A percentile compares a stretch with the other conserved stretches of the same genome.
Conservation (phyloP, 2,329 filamentous ascomycete genomes). For the Fusarium chaquense region DNA sequence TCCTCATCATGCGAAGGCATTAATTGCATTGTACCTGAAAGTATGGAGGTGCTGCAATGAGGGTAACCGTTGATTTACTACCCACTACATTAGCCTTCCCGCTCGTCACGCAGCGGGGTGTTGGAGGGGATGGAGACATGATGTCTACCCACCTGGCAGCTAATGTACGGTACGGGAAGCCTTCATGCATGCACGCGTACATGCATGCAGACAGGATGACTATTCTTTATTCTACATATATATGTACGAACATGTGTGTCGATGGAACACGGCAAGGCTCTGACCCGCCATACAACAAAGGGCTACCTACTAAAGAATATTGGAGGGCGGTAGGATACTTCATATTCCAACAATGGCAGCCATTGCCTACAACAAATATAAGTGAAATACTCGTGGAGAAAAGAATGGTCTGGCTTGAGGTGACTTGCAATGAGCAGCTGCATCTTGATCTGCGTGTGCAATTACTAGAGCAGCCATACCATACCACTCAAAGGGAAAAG, state of each 20-base stretch:
- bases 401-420: background rate
- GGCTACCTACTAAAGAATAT: slow-evolving; percentile 32
- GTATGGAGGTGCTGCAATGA: slow-evolving; percentile 31
- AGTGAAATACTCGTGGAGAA: background rate
- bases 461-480: slow-evolving; percentile 16
- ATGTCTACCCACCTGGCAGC: slow-evolving; percentile 46
- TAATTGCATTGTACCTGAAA: slow-evolving; percentile 4
- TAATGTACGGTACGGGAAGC: slow-evolving; percentile 46
- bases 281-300: slow-evolving; percentile 12
- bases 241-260: slow-evolving; percentile 46
- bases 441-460: slow-evolving; percentile 32
- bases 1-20: background rate
- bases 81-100: slow-evolving; percentile 51
- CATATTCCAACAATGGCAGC: slow-evolving; percentile 28
- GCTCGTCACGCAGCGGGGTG: slow-evolving; percentile 47
- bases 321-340: slow-evolving; percentile 9
- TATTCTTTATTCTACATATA: slow-evolving; percentile 25
- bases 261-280: slow-evolving; percentile 32
- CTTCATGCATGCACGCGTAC: slow-evolving; percentile 39
- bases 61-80: slow-evolving; percentile 41
- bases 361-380: slow-evolving; percentile 5
- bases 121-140: slow-evolving; percentile 38
- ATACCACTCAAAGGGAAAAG: slow-evolving; percentile 16
- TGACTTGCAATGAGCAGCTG: slow-evolving; percentile 7
- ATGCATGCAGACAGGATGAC: slow-evolving; percentile 44